Evolutionary conservation across 768 basidiomycete genomes (phyloP), one percentile per base, ranked within the genome.

Genomic region (Suillus hirtellus): DNA sequence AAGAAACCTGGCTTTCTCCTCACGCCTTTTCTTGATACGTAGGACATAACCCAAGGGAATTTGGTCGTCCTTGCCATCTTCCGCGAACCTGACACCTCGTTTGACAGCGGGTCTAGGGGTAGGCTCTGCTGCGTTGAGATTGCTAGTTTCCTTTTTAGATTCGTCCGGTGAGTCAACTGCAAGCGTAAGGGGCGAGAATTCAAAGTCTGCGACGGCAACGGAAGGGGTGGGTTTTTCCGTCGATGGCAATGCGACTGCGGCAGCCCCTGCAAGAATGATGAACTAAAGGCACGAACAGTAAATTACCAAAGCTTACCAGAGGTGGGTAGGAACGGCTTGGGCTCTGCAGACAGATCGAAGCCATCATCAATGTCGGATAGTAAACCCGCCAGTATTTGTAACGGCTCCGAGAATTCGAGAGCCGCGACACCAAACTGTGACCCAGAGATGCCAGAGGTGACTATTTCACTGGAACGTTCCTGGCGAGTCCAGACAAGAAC

Each of bases 1-100:
- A 68, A 91, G 77, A 68, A 90, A 89, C 50, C 75, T 82, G 50
- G 86, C 87, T 77, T 89, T 89, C 75, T 89, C 86, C 73, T 88
- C 89, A 50, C 87, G 86, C 68, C 85, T 85, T 79, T 87, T 88
- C 78, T 86, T 88, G 73, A 83, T 83, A 60, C 88, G 87, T 70
- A 90, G 76, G n/a, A 87, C 82, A 70, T 92, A 84, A 19, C 83
- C 85, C 46, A 91, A 76, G 3, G 91, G 91, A 66, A 89, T 79
- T 59, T 79, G 79, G 71, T 92, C 89, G 47, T 90, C 89, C 64
- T 84, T 86, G 64, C 71, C 73, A 68, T 85, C 84, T 66, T 88
- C 86, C 37, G 81, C 85, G 64, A 89, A 89, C 50, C 87, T 82
- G 10, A 89, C 89, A 11, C 86, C 86, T 44, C 86, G 83, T 70